These are phyloP conservation scores for Amaranthus cruentus DNA, from an alignment of 148 eudicot species.

Conservation along the genomic window DNA sequence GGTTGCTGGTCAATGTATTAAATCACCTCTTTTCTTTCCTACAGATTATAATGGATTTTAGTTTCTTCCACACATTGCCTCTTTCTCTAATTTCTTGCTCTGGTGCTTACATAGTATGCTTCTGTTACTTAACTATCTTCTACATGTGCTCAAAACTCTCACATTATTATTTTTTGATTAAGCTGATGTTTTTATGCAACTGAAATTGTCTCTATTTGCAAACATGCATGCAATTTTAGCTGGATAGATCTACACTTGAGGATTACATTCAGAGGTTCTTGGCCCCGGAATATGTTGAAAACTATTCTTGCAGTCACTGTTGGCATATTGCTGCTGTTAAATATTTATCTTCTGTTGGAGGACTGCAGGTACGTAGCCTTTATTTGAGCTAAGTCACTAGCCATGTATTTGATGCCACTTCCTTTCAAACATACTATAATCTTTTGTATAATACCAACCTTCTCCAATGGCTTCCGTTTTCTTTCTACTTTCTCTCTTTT, in stretches of 20 bases:
- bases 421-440: background rate
- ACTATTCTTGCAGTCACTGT: constrained; percentile 68
- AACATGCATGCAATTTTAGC: constrained; percentile 37
- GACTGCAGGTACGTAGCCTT: constrained; percentile 46
- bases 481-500: background rate
- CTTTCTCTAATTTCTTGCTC: constrained; percentile 38
- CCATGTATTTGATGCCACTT: background rate
- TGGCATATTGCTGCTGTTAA: constrained; percentile 85
- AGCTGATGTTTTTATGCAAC: constrained; percentile 12
- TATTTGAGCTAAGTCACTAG: background rate
- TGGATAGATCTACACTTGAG: constrained; percentile 51
- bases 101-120: constrained; percentile 47
- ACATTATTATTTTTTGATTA: background rate
- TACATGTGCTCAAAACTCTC: background rate
- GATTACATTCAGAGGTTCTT: constrained; percentile 71
- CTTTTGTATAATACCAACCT: background rate
- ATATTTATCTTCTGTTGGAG: constrained; percentile 41
- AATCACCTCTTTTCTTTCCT: constrained; percentile 17
- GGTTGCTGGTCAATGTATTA: constrained; percentile 5
- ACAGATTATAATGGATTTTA: constrained; percentile 86
- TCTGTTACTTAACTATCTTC: constrained; percentile 1
- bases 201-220: constrained; percentile 14
- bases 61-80: constrained; percentile 68
- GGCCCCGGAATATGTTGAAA: constrained; percentile 60
- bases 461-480: background rate